Base-by-base conservation (phyloP, 78 protist species). In the Cavenderia fasciculata region DNA sequence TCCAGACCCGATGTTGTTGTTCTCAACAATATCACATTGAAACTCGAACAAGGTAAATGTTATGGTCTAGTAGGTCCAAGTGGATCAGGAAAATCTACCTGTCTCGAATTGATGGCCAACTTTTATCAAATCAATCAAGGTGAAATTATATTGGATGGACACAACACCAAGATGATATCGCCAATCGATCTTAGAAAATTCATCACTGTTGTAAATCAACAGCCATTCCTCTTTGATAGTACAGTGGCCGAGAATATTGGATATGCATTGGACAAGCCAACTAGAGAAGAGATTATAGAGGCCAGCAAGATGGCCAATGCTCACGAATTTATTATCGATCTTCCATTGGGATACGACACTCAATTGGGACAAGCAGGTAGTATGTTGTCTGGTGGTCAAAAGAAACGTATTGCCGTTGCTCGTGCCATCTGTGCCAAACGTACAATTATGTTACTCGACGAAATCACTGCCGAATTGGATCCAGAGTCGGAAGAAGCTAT, bases 331-430 rank as follows among this genome's bases (percentile, higher is more conserved):
- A 89, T 97, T 88, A 59, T 56, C 54, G 65, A 75, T 2, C 72
- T 96, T 44, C 95, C 95, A 16, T 31, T 86, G 14, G 85, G 79
- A 46, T 96, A 96, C 73, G 89, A 93, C 21, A 94, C 96, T 8
- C 78, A 46, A 21, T 94, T 95, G 34, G 97, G 96, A n/a, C 93
- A 85, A 25, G 92, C 91, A 29, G 97, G 97, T 29, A 88, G 63
- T 49, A 27, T 49, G 56, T 77, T 97, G 34, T 78, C 94, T 10
- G 99, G 98, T 43, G 99, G 99, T 27, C 98, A 97, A 92, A 92
- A 95, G 90, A 98, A 98, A 74, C 88, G 98, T 59, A 86, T 98
- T 41, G 97, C 97, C 34, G 94, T 98, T 12, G 99, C 99, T 29
- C 57, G 99, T 18, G 97, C 96, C 4, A 56, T 97, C 7, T 86